Percentiles rank a stretch among this genome's conserved stretches.
Conservation (phyloP, 768 basidiomycete species). For the Hygrophorus pudorinus region DNA sequence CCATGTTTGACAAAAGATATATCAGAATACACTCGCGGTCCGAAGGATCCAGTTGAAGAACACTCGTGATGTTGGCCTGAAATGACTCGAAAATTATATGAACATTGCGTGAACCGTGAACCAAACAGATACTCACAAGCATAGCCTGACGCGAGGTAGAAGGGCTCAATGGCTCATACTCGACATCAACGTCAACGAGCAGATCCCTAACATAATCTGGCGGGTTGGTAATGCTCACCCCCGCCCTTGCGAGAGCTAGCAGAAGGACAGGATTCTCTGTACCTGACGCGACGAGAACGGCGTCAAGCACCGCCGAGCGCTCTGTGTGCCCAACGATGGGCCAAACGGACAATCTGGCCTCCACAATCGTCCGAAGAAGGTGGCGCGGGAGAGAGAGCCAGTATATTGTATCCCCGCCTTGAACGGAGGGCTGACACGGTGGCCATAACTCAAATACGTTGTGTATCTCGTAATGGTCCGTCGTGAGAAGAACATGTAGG, state of each 20-base stretch:
- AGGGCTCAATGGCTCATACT: slow-evolving; percentile 17
- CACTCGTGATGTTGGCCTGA: too few species aligned
- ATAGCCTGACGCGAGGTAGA: slow-evolving; percentile 19
- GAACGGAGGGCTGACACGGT: slow-evolving; percentile 17
- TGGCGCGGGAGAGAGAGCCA: slow-evolving; percentile 24
- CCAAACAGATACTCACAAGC: slow-evolving; percentile 16
- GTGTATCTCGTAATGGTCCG: slow-evolving; percentile 6
- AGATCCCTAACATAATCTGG: slow-evolving; percentile 25
- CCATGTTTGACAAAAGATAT: slow-evolving; percentile 26
- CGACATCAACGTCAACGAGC: slow-evolving; percentile 7
- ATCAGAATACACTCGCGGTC: slow-evolving; percentile 10
- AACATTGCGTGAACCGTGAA: too few species aligned
- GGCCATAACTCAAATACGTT: slow-evolving; percentile 33
- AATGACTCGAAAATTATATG: too few species aligned
- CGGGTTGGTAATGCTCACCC: slow-evolving; percentile 25
- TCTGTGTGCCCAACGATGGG: slow-evolving; percentile 18
- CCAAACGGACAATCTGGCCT: slow-evolving; percentile 23
- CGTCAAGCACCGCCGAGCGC: slow-evolving; percentile 10
- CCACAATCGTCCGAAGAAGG: slow-evolving; percentile 19
- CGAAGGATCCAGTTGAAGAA: slow-evolving; percentile 1
- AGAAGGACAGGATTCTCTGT: slow-evolving; percentile 14
- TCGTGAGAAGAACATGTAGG: slow-evolving; percentile 20
- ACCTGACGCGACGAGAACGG: slow-evolving; percentile 19
- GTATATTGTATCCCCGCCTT: slow-evolving; percentile 30
- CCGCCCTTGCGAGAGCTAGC: slow-evolving; percentile 21